Conservation (phyloP, 148 eudicot species). For the Polygonum maritimum region DNA sequence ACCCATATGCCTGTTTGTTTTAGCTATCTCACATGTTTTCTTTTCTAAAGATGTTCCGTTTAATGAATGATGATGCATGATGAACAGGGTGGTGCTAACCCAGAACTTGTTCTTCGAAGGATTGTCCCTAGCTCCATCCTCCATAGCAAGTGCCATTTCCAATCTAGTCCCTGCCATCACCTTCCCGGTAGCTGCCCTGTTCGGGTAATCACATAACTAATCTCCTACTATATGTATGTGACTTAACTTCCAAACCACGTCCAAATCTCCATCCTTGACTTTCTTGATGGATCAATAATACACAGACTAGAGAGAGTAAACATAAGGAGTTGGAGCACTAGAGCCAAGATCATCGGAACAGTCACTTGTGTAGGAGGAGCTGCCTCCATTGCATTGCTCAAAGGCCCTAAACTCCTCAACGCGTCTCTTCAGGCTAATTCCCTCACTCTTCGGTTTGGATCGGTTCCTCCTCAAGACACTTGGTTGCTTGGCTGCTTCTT, state of each 20-base stretch:
- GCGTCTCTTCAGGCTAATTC: slow-evolving; percentile 10
- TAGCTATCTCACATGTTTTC: too few relatives aligned
- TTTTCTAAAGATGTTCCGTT: too few relatives aligned
- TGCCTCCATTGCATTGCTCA: slow-evolving; percentile 44
- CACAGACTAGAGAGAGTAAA: slow-evolving; percentile 54
- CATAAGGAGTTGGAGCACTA: slow-evolving; percentile 24
- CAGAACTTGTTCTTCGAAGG: slow-evolving; percentile 61
- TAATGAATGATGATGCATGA: too few relatives aligned
- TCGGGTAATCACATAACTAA: slow-evolving; percentile 35
- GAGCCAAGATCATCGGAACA: slow-evolving; percentile 71
- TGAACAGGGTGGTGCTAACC: slow-evolving; percentile 40
- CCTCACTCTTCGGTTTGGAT: not conserved
- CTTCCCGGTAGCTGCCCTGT: slow-evolving; percentile 40
- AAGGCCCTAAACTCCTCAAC: slow-evolving; percentile 64
- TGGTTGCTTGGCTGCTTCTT: slow-evolving; percentile 71
- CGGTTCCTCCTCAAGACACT: not conserved
- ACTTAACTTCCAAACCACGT: too few relatives aligned
- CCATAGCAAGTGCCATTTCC: slow-evolving; percentile 54
- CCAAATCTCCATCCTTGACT: not conserved
- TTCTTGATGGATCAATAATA: not conserved
- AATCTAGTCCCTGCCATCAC: slow-evolving; percentile 74
- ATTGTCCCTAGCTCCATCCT: slow-evolving; percentile 60
- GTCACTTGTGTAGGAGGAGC: slow-evolving; percentile 58
- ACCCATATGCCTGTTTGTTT: too few relatives aligned
- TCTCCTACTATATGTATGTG: too few relatives aligned